A percentile compares a stretch with the other conserved stretches of the same genome.
These are phyloP conservation scores for Solanum pimpinellifolium DNA, from an alignment of 257 asterid genomes.

Conservation along the genomic window DNA sequence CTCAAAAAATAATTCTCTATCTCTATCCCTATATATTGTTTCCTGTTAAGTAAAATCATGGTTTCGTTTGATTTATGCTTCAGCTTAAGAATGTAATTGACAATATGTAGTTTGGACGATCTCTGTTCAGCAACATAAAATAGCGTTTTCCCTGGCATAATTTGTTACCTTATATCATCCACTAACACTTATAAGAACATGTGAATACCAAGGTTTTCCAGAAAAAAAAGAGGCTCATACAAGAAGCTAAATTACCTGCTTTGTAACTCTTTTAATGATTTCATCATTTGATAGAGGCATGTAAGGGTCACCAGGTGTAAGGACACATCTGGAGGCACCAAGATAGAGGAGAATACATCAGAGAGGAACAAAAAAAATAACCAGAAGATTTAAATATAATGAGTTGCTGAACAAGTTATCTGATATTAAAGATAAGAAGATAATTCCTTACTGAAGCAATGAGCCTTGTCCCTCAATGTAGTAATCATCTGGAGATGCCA, in stretches of 20 bases:
- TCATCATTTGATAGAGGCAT: constrained; percentile 89
- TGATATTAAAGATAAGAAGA: background rate
- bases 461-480: constrained; percentile 94
- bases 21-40: background rate
- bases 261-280: constrained; percentile 70
- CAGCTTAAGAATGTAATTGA: background rate
- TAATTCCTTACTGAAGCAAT: constrained; percentile 74
- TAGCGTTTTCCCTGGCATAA: background rate
- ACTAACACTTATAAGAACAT: background rate
- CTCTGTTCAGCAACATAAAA: background rate
- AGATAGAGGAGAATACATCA: background rate
- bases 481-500: constrained; percentile 86
- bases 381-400: background rate
- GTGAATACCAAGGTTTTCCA: background rate
- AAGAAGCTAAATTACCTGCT: constrained; percentile 48
- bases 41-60: background rate
- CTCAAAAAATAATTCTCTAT: background rate
- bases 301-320: constrained; percentile 98
- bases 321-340: constrained; percentile 61
- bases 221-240: background rate
- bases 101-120: background rate
- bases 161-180: background rate
- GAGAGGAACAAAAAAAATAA: background rate
- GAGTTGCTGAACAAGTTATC: background rate
- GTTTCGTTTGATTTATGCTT: background rate